Evolutionary conservation across 148 eudicot genomes (phyloP).

Genomic region (Spergularia marina): DNA sequence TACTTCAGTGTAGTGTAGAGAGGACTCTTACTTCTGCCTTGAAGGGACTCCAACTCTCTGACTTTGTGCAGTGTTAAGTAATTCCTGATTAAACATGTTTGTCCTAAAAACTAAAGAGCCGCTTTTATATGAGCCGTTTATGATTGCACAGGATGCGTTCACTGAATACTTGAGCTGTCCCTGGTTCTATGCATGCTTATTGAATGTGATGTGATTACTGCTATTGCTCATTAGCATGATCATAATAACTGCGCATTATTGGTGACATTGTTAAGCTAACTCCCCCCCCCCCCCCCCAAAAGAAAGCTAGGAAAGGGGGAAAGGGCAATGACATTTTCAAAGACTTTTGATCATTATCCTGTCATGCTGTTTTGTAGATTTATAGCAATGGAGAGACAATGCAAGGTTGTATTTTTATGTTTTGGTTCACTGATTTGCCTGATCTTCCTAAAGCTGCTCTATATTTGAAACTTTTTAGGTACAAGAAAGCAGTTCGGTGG

Average conservation of each 20-base stretch:
- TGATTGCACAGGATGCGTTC: background rate
- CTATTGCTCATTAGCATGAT: too few relatives aligned
- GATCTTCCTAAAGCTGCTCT: background rate
- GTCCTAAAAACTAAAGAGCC: background rate
- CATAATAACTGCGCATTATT: too few relatives aligned
- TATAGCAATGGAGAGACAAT: background rate
- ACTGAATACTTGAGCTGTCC: constrained; percentile 7
- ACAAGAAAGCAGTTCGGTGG: constrained; percentile 81
- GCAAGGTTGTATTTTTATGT: background rate
- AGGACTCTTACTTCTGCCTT: background rate
- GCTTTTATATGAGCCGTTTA: background rate
- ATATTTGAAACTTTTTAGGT: constrained; percentile 44
- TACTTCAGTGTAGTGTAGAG: background rate
- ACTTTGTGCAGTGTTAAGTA: too few relatives aligned
- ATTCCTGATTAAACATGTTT: background rate
- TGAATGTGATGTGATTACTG: too few relatives aligned
- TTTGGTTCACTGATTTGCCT: background rate
- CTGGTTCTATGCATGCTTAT: background rate
- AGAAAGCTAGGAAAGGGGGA: background rate
- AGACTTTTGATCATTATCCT: background rate
- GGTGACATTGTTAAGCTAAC: too few relatives aligned
- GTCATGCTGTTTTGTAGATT: background rate
- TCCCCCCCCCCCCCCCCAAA: background rate
- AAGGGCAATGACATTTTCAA: background rate
- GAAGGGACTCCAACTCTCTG: background rate